phyloP scores from a whole-genome alignment of 2,329 filamentous ascomycete species.

The Aspergillus sp. region DNA sequence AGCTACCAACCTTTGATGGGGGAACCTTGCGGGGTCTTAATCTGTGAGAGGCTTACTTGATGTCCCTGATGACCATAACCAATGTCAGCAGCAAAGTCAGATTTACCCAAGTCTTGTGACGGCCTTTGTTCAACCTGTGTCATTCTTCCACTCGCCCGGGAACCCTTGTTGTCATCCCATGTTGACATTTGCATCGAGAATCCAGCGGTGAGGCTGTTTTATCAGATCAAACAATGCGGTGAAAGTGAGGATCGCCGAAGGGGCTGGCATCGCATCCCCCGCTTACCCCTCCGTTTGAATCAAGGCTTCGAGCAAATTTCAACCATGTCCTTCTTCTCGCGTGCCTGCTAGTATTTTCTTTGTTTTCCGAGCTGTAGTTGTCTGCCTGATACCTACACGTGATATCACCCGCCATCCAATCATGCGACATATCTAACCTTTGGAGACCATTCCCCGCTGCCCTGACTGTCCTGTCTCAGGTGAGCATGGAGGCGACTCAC shows the following conservation, averaged over 20 bases:
- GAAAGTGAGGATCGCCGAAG: neutral
- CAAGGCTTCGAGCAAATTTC: neutral
- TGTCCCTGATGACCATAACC: neutral
- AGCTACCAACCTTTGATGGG: neutral
- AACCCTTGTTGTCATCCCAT: neutral
- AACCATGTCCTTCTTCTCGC: neutral
- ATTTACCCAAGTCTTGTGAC: neutral
- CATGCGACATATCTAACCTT: neutral
- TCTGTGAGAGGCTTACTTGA: neutral
- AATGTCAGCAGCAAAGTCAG: neutral
- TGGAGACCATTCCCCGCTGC: neutral
- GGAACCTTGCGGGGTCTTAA: neutral
- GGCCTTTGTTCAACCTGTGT: neutral
- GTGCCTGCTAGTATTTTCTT: neutral
- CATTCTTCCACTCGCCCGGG: neutral
- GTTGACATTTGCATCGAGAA: neutral
- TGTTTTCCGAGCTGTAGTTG: neutral
- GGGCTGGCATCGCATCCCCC: neutral
- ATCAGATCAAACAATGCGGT: neutral
- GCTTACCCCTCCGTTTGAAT: neutral
- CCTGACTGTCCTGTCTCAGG: neutral
- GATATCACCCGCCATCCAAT: neutral
- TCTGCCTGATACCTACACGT: neutral
- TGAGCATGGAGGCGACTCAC: neutral
- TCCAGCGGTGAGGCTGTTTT: neutral